Conservation (phyloP, 352 stramenopile species). For the Phytophthora sp. region DNA sequence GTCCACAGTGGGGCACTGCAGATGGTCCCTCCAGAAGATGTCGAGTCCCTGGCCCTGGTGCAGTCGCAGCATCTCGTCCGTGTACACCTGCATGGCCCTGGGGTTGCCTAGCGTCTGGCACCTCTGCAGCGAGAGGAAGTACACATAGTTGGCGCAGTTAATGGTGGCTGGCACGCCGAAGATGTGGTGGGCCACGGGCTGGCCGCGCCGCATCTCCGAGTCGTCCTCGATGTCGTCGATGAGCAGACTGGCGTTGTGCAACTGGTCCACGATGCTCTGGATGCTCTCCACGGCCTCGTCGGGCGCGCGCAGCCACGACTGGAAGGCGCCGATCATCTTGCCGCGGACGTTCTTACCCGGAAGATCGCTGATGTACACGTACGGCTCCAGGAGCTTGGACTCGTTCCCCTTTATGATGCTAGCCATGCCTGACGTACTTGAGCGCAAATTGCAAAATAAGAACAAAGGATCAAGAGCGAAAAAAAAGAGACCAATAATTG, state of each 20-base stretch:
- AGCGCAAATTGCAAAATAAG: constrained; percentile 5
- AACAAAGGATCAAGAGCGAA: background rate
- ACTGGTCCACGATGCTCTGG: constrained; percentile 94
- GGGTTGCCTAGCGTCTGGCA: constrained; percentile 90
- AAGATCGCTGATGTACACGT: constrained; percentile 85
- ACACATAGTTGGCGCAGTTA: constrained; percentile 98
- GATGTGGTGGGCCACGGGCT: constrained; percentile 95
- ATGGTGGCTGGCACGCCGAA: constrained; percentile 97
- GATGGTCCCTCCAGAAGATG: constrained; percentile 94
- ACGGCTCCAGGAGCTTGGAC: constrained; percentile 84
- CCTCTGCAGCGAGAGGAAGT: constrained; percentile 95
- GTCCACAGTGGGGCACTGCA: constrained; percentile 90
- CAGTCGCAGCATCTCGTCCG: constrained; percentile 95
- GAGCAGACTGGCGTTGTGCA: constrained; percentile 96
- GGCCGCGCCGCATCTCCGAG: constrained; percentile 94
- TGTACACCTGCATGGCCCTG: constrained; percentile 91
- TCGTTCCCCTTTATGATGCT: constrained; percentile 43
- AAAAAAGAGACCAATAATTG: constrained; percentile 6
- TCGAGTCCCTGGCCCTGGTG: constrained; percentile 96
- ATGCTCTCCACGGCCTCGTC: constrained; percentile 71
- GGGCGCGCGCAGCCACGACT: constrained; percentile 78
- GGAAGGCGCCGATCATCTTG: constrained; percentile 91
- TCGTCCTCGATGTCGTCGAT: constrained; percentile 99
- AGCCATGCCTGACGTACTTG: constrained; percentile 29
- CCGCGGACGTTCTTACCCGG: constrained; percentile 91